These are phyloP conservation scores for Zygoascus tannicola DNA, from an alignment of 805 yeast genomes.

Conservation along the genomic window DNA sequence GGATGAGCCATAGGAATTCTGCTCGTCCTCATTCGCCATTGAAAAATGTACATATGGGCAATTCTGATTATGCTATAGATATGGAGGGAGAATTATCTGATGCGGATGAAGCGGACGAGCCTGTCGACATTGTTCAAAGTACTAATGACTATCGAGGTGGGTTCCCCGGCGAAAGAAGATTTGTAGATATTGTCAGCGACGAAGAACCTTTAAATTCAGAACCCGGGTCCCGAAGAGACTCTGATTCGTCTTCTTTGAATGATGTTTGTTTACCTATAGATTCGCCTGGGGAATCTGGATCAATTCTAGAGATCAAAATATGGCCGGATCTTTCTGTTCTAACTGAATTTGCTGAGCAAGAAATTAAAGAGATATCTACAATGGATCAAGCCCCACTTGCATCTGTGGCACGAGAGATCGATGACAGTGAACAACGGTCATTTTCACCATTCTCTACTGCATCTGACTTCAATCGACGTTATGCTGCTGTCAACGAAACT, in stretches of 20 bases:
- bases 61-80: conserved; percentile 1
- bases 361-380: conserved; percentile 36
- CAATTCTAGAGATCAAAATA: conserved; percentile 24
- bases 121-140: neutral
- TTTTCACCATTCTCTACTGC: neutral
- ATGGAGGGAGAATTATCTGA: no score
- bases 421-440: neutral
- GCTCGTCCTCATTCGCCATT: neutral
- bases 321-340: conserved; percentile 85
- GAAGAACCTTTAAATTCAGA: conserved; percentile 36
- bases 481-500: conserved; percentile 41
- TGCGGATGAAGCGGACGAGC: conserved; percentile 2
- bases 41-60: neutral
- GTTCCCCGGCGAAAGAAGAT: conserved; percentile 3
- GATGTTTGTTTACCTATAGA: conserved; percentile 90
- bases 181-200: conserved; percentile 11
- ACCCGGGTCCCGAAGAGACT: conserved; percentile 52
- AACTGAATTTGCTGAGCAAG: conserved; percentile 70
- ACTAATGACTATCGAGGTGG: neutral
- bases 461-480: conserved; percentile 19
- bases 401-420: conserved; percentile 16
- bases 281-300: conserved; percentile 20
- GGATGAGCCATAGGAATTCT: conserved; percentile 1
- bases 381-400: conserved; percentile 1
- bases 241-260: conserved; percentile 61